Evolutionary conservation across 192 early-diverging fungal species (phyloP), one percentile per base, ranked within the genome.

Genomic region (Podila verticillata): DNA sequence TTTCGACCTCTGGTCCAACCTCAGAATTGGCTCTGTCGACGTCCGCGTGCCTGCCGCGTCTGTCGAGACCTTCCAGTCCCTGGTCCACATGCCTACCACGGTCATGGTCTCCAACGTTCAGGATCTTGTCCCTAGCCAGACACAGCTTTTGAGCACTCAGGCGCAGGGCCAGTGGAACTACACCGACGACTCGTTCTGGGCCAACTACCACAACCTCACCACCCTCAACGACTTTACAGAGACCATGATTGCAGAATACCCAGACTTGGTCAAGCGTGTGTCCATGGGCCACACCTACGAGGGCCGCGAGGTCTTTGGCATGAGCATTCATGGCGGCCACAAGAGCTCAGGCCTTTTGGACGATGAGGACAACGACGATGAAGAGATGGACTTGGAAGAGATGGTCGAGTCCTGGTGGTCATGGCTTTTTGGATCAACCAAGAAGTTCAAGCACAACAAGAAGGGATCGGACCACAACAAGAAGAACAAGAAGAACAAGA

Each of bases 281-380:
- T 73, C 74, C 3, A 65, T 88, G 31, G 87, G 87, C 13, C 36
- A 73, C n/a, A 86, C 87, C 13, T 82, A 73, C 63, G 87, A 88
- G 59, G 87, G 87, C 2, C 68, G 87, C 19, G 83, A 84, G 66
- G 80, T 88, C 36, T 70, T 72, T 61, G 87, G 85, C 5, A 71
- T 86, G 69, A 71, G 73, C 54, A 85, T 86, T 44, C 67, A 68
- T 58, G 71, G 66, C 13, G 28, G 48, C 30, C 68, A 62, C 48
- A 64, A 83, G 48, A 15, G n/a, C 1, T 29, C 56, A 2, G n/a
- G 54, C 4, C 22, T 56, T 44, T 24, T 54, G 19, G 48, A 67
- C 4, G 32, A 64, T 31, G 80, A 82, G 5, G 68, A 60, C 8
- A 12, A 54, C 19, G 70, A 72, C 4, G 69, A 81, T 6, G 65